A percentile compares a stretch with the other conserved stretches of the same genome.
Conservation (phyloP, 805 yeast genomes). For the Saturnispora hagleri region DNA sequence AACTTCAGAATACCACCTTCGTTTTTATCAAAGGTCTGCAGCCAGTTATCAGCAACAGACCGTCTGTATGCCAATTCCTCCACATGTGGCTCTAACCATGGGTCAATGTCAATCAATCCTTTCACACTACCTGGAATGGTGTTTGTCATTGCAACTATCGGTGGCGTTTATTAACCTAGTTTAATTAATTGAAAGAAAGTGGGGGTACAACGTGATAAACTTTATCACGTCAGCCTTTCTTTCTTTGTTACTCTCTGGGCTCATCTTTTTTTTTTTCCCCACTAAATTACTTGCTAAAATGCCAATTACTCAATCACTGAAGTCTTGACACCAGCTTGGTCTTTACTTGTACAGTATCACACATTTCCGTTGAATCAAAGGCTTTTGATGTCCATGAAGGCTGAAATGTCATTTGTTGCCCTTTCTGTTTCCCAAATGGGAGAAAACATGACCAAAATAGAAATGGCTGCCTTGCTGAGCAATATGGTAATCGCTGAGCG, state of each 20-base stretch:
- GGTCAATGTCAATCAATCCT: slow-evolving; percentile 67
- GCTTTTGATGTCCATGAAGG: no score
- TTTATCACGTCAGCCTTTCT: background rate
- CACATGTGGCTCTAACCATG: slow-evolving; percentile 76
- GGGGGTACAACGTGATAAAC: background rate
- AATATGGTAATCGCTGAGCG: background rate
- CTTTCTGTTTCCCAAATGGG: background rate
- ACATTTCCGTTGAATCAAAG: no score
- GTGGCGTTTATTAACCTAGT: background rate
- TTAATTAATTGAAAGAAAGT: background rate
- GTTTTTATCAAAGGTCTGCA: slow-evolving; percentile 38
- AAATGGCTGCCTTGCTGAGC: background rate
- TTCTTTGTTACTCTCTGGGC: background rate
- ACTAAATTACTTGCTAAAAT: background rate
- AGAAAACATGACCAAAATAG: background rate
- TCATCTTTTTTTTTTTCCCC: background rate
- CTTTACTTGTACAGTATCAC: no score
- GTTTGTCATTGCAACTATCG: background rate
- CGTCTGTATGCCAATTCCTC: slow-evolving; percentile 63
- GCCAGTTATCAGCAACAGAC: slow-evolving; percentile 56
- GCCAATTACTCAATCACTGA: background rate
- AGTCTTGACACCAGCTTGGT: background rate
- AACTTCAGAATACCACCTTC: slow-evolving; percentile 64
- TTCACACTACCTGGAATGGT: slow-evolving; percentile 29
- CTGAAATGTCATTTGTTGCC: background rate